Evolutionary conservation across 2,329 filamentous ascomycete genomes (phyloP), one percentile per base, ranked within the genome.

Genomic region (Myrmaecium sp.): DNA sequence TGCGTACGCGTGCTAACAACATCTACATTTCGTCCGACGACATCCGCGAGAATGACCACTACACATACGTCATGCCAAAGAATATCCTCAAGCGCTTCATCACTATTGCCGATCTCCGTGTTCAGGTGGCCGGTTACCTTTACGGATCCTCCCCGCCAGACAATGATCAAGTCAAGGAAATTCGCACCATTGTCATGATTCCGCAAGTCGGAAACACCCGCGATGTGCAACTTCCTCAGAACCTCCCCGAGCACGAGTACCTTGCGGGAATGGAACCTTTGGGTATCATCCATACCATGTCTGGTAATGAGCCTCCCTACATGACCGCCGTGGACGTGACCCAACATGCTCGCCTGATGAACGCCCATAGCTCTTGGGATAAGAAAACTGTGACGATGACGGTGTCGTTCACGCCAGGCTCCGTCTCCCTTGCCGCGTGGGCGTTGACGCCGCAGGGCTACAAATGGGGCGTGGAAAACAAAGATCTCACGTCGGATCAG

Each of bases 1-100:
- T 98, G 36, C 76, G 86, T 23, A 94, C 84, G 25, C 68, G 89
- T 37, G 72, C 89, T 26, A 98, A 95, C 66, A 94, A 98, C 55
- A 93, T 98, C 44, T 98, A 95, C 53, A 91, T 98, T 40, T 93
- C 89, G 5, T 89, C 84, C 0, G 83, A 94, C 28, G 89, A 95
- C 47, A 79, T 86, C 37, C 79, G 83, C 28, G 70, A 89, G 36
- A 83, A 93, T 33, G 81, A 84, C 20, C 67, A 74, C 43, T 77
- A 80, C 46, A 98, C 86, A 1, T 98, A 95, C 44, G 80, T 98
- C 43, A 94, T 98, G 81, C 89, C 89, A 1, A 98, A 95, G 69
- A 98, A 98, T 51, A 76, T 98, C 25, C 67, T 98, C 43, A 94
- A 93, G 66, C 80, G 82, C 37, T 98, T 98, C 63, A 95, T 98